Evolutionary conservation across 1,139 yeast species (phyloP), one percentile per base, ranked within the genome.

Genomic region (Ogataea hybrid): DNA sequence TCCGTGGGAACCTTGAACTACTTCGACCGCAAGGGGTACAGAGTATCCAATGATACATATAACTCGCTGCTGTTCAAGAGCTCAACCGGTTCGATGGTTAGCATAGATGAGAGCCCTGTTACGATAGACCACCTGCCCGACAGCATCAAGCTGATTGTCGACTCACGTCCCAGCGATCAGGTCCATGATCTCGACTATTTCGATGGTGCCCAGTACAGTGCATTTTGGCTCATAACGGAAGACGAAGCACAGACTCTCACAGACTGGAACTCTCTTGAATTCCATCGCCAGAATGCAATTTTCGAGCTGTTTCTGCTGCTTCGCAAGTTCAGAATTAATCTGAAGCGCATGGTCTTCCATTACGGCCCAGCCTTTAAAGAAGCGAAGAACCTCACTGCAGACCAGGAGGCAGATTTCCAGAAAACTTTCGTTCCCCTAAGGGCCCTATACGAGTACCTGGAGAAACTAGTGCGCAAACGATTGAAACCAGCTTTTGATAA

Each of bases 231-330:
- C 25, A 32, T 60, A 5, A 44, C 55, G 1, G 16, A 38, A 2
- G 57, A 56, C 9, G 63, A 60, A 35, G 50, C 51, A 1, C 27
- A 23, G 21, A 29, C 27, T 3, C 43, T 53, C 11, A 51, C 37
- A 20, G 41, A 44, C 1, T 58, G 64, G 63, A 51, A 53, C 28
- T 39, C 51, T 14, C 29, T 41, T 5, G 59, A 57, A 42, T 58
- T 55, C 32, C 54, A 56, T 29, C 48, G 52, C 22, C 64, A 61
- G 42, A 57, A 55, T 25, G 69, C 43, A 16, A 41, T 50, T 25
- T 50, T 48, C 32, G 53, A 50, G 33, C 35, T 48, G 17, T 50
- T 32, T 20, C 35, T 47, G 17, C 23, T 46, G 11, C 35, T 50
- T 12, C 44, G 48, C 7, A 47, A 43, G 37, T 39, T 47, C 32